A percentile compares a stretch with the other conserved stretches of the same genome.
Conservation (phyloP, 352 stramenopile genomes). For the Phytophthora tubulina region DNA sequence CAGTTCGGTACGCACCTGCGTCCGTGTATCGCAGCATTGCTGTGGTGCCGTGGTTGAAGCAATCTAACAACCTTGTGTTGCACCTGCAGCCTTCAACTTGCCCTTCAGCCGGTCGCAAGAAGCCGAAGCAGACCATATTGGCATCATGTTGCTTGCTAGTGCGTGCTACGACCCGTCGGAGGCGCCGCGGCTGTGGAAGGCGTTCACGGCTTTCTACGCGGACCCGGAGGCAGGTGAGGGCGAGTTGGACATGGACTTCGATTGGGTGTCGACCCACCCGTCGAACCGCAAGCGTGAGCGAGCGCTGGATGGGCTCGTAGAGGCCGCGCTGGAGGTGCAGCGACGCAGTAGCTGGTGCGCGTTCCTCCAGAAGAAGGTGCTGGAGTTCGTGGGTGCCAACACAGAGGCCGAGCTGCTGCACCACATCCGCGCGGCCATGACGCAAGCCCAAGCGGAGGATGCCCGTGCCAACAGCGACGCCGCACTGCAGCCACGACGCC, state of each 20-base stretch:
- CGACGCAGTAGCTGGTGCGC: slow-evolving; percentile 62
- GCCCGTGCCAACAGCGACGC: slow-evolving; percentile 20
- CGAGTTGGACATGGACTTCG: slow-evolving; percentile 51
- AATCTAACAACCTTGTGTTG: slow-evolving; percentile 12
- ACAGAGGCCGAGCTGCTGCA: slow-evolving; percentile 52
- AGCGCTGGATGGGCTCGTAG: slow-evolving; percentile 51
- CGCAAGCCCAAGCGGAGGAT: slow-evolving; percentile 27
- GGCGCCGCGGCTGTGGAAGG: slow-evolving; percentile 57
- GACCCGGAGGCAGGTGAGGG: slow-evolving; percentile 42
- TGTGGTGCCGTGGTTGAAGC: slow-evolving; percentile 16
- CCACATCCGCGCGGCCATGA: slow-evolving; percentile 47
- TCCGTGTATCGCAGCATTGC: slow-evolving; percentile 8
- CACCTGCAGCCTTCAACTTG: slow-evolving; percentile 59
- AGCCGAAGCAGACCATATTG: slow-evolving; percentile 76
- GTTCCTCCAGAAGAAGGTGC: slow-evolving; percentile 63
- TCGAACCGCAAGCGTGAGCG: slow-evolving; percentile 70
- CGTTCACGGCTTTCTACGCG: slow-evolving; percentile 48
- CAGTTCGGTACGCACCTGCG: slow-evolving; percentile 51
- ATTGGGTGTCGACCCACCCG: slow-evolving; percentile 75
- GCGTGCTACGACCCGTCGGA: slow-evolving; percentile 76
- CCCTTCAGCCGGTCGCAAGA: slow-evolving; percentile 74
- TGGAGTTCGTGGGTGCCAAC: slow-evolving; percentile 48
- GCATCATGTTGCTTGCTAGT: slow-evolving; percentile 80
- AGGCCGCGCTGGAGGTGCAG: slow-evolving; percentile 57
- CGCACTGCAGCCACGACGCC: slow-evolving; percentile 23